Percentiles rank a stretch among this genome's conserved stretches.
phyloP scores from a whole-genome alignment of 306 rosid genomes.

The Rubus parviflorus region DNA sequence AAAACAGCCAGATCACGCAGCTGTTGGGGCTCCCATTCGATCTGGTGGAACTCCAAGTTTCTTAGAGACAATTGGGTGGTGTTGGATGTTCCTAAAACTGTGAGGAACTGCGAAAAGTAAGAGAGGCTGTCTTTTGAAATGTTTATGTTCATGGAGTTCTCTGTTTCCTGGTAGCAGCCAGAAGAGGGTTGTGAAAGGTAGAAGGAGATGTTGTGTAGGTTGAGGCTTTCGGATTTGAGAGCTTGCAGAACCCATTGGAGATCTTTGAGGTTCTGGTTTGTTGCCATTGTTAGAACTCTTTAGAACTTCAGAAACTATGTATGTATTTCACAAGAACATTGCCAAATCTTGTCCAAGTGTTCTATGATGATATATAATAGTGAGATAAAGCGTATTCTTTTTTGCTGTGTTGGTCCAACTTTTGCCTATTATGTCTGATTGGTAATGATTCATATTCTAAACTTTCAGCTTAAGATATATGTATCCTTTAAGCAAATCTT shows the following conservation, averaged over 20 bases:
- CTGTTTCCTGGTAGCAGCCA: conserved; percentile 67
- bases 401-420: conserved; percentile 30
- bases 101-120: conserved; percentile 52
- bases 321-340: conserved; percentile 23
- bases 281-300: conserved; percentile 50
- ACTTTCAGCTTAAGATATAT: conserved; percentile 34
- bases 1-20: conserved; percentile 44
- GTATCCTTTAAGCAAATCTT: conserved; percentile 13
- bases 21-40: conserved; percentile 60
- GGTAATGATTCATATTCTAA: conserved; percentile 37
- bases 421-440: conserved; percentile 23
- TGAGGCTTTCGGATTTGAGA: conserved; percentile 47
- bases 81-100: conserved; percentile 40
- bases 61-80: conserved; percentile 43
- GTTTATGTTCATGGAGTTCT: conserved; percentile 69
- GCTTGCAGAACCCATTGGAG: conserved; percentile 60
- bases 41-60: conserved; percentile 78
- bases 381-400: neutral
- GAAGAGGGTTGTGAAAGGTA: conserved; percentile 76
- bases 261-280: conserved; percentile 54
- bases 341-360: neutral
- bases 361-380: neutral
- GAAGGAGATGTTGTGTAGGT: conserved; percentile 70
- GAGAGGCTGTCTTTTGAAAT: conserved; percentile 52
- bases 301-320: conserved; percentile 19